Evolutionary conservation across 225 moss, liverwort and hornwort species (phyloP).

Genomic region (Polytrichum formosum): DNA sequence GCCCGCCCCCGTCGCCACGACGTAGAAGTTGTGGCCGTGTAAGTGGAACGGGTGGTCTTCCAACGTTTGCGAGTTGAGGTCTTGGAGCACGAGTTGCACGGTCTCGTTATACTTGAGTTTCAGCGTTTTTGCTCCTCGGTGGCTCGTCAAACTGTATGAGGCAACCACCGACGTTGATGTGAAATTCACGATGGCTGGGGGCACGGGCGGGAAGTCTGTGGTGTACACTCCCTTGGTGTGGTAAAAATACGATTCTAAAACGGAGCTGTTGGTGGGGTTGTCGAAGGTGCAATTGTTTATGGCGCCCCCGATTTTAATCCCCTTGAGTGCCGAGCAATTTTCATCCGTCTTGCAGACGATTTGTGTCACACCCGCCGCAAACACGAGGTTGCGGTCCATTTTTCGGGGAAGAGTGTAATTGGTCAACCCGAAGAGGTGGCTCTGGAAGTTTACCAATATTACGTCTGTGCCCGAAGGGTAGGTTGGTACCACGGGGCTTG

Average conservation of each 20-base stretch:
- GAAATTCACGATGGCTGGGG: conserved; percentile 5
- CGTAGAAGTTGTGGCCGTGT: conserved; percentile 10
- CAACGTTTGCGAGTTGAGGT: background rate
- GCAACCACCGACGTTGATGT: too few relatives aligned
- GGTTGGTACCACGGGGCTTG: background rate
- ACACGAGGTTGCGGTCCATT: conserved; percentile 18
- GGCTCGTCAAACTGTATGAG: conserved; percentile 6
- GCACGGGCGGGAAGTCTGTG: conserved; percentile 1
- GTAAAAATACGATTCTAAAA: conserved; percentile 13
- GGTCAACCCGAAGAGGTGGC: background rate
- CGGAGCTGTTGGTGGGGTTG: background rate
- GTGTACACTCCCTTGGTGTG: background rate
- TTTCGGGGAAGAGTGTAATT: background rate
- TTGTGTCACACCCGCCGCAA: background rate
- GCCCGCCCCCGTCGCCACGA: background rate
- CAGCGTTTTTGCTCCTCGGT: background rate
- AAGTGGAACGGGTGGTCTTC: conserved; percentile 6
- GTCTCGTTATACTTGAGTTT: conserved; percentile 6
- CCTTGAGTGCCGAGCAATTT: background rate
- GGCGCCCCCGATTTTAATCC: conserved; percentile 5
- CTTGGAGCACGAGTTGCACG: conserved; percentile 8
- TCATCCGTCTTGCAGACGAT: background rate
- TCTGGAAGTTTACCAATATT: background rate
- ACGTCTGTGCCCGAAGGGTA: background rate
- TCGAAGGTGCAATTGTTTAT: conserved; percentile 16